These are phyloP conservation scores for Eudorina sp. DNA, from an alignment of 139 green algal genomes.

Conservation along the genomic window DNA sequence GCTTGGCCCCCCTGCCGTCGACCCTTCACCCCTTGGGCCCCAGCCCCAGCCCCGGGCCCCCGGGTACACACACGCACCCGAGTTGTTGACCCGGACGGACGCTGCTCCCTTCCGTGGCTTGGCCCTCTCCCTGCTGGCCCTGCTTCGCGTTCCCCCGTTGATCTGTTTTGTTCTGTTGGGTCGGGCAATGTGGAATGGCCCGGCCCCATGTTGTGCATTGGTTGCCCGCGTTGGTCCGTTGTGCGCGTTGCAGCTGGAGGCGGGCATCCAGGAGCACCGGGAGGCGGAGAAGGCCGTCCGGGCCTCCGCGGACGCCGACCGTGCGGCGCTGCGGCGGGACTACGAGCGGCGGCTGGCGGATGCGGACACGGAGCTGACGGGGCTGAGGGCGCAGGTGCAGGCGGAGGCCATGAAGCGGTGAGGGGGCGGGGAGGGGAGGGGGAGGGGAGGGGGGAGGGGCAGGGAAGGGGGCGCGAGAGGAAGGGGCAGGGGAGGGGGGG, in stretches of 20 bases:
- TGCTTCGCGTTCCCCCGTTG: no score
- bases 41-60: no score
- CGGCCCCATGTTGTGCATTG: no score
- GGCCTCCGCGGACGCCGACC: constrained; percentile 70
- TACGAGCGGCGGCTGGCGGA: constrained; percentile 55
- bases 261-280: constrained; percentile 24
- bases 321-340: constrained; percentile 36
- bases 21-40: no score
- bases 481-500: neutral
- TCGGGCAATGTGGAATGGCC: no score
- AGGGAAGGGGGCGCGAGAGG: neutral
- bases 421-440: neutral
- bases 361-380: constrained; percentile 56
- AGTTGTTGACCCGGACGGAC: no score
- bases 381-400: neutral
- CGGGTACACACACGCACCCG: no score
- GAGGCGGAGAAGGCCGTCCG: constrained; percentile 68
- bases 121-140: no score
- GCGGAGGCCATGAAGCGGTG: constrained; percentile 40
- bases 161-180: no score
- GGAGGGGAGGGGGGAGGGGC: neutral
- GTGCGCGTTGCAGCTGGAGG: constrained; percentile 43
- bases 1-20: no score
- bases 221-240: no score
- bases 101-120: no score